Percentiles rank a stretch among this genome's conserved stretches.
Evolutionary conservation across 108 stramenopile genomes (phyloP).

Genomic region (Skeletonema grethae): DNA sequence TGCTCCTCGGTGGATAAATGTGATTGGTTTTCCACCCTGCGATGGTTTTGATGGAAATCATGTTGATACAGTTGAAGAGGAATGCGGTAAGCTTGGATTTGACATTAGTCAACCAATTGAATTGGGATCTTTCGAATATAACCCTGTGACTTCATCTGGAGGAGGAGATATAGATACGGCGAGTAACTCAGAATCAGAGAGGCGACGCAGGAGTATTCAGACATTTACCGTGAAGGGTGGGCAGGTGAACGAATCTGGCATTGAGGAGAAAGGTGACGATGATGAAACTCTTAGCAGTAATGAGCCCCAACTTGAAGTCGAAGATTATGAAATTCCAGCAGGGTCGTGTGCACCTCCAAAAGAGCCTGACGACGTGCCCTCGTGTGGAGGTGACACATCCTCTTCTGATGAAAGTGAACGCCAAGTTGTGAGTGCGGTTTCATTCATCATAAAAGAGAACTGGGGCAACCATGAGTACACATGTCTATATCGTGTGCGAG

Average conservation of each 20-base stretch:
- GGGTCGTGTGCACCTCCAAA: conserved; percentile 39
- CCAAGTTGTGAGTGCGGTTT: conserved; percentile 49
- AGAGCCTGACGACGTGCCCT: conserved; percentile 25
- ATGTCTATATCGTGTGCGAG: conserved; percentile 78
- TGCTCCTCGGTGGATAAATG: conserved; percentile 61
- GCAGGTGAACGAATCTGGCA: conserved; percentile 1
- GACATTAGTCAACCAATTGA: conserved; percentile 56
- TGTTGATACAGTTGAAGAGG: conserved; percentile 16
- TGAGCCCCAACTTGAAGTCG: conserved; percentile 14
- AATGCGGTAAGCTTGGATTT: conserved; percentile 56
- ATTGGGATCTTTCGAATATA: conserved; percentile 55
- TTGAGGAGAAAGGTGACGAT: not conserved
- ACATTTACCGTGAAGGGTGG: conserved; percentile 44
- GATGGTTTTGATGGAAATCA: conserved; percentile 5
- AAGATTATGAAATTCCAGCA: conserved; percentile 13
- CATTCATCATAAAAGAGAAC: conserved; percentile 68
- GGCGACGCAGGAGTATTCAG: conserved; percentile 31
- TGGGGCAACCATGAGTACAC: conserved; percentile 79
- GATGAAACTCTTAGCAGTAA: not conserved
- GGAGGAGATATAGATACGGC: conserved; percentile 9
- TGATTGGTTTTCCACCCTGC: conserved; percentile 77
- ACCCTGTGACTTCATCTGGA: conserved; percentile 36
- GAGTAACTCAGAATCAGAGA: conserved; percentile 24
- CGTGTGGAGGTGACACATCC: conserved; percentile 25
- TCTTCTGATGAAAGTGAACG: conserved; percentile 13